These are phyloP conservation scores for Nannizziopsis arthrosporioides DNA, from an alignment of 2,329 filamentous ascomycete species.

Conservation along the genomic window DNA sequence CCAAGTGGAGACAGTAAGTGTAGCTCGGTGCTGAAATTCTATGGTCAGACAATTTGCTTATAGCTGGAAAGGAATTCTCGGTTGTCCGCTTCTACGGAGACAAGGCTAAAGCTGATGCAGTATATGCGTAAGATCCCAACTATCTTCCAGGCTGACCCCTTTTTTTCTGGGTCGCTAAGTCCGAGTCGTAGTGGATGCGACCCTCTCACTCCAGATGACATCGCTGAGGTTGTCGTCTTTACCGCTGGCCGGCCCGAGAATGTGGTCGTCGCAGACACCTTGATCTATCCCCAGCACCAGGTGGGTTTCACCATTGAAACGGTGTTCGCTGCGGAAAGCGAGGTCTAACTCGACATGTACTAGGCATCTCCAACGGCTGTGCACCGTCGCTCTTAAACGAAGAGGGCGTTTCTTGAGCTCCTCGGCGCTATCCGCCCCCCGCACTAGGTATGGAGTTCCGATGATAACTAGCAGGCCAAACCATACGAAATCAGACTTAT, in stretches of 20 bases:
- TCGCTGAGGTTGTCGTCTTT: conserved; percentile 84
- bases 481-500: not conserved
- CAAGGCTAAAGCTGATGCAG: conserved; percentile 76
- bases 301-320: conserved; percentile 37
- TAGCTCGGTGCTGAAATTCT: not conserved
- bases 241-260: conserved; percentile 74
- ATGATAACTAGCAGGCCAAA: no score
- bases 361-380: conserved; percentile 10
- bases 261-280: conserved; percentile 75
- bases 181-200: conserved; percentile 51
- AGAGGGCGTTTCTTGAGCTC: not conserved
- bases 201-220: conserved; percentile 77
- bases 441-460: not conserved
- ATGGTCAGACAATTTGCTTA: not conserved
- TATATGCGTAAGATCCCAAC: conserved; percentile 56
- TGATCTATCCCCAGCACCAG: conserved; percentile 84
- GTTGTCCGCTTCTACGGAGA: conserved; percentile 81
- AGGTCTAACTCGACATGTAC: not conserved
- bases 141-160: not conserved
- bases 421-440: not conserved
- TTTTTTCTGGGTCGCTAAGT: conserved; percentile 6
- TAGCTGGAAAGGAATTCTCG: conserved; percentile 57
- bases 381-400: conserved; percentile 10
- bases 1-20: conserved; percentile 70
- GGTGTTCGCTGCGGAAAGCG: not conserved